Evolutionary conservation across 768 basidiomycete genomes (phyloP).

Genomic region (Auricularia auricula-judae): DNA sequence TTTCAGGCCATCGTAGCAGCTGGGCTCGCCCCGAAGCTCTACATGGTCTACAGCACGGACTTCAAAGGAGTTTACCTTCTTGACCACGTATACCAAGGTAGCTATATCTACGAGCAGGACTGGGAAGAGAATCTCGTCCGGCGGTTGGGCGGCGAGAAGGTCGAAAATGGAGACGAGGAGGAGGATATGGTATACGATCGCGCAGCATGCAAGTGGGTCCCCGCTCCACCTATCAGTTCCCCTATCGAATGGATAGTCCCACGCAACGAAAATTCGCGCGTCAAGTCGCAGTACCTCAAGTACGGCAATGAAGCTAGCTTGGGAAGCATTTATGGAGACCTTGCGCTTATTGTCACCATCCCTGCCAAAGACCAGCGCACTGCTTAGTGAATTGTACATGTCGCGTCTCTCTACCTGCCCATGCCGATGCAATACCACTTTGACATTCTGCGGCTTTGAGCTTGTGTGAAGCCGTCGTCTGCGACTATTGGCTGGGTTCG

Average conservation of each 20-base stretch:
- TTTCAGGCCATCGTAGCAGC: not conserved
- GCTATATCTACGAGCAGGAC: not conserved
- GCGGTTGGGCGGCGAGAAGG: not conserved
- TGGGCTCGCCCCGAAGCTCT: not conserved
- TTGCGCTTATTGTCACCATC: not conserved
- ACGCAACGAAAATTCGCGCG: not conserved
- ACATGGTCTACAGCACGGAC: not conserved
- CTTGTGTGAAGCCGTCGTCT: too few relatives aligned
- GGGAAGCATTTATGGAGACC: not conserved
- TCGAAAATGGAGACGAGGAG: too few relatives aligned
- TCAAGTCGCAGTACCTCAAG: not conserved
- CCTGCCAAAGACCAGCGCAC: not conserved
- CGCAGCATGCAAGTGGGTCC: too few relatives aligned
- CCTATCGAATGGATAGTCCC: not conserved
- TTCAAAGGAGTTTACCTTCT: not conserved
- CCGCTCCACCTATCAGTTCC: not conserved
- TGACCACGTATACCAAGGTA: not conserved
- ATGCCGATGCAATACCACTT: too few relatives aligned
- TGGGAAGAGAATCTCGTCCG: not conserved
- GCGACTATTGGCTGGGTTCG: too few relatives aligned
- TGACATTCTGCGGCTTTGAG: too few relatives aligned
- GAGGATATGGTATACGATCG: too few relatives aligned
- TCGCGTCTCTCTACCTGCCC: too few relatives aligned
- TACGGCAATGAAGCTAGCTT: slow-evolving; percentile 1
- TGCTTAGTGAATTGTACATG: not conserved